phyloP scores from a whole-genome alignment of 768 basidiomycete genomes.

The Tubosaeta sp. region DNA sequence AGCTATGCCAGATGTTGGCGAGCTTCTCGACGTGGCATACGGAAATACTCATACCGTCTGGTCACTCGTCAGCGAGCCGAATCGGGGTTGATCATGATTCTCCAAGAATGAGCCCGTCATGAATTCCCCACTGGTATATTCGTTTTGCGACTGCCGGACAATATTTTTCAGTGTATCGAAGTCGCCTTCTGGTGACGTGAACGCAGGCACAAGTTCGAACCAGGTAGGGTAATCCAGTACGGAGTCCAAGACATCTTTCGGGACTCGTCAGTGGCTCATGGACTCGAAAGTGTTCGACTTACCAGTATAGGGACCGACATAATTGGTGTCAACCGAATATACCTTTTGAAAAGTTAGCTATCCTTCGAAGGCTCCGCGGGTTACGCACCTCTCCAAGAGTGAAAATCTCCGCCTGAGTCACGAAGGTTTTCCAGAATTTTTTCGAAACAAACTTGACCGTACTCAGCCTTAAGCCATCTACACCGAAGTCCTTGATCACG shows the following conservation, averaged over 20 bases:
- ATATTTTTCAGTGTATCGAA: constrained; percentile 28
- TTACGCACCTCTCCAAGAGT: constrained; percentile 46
- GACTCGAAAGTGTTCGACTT: constrained; percentile 7
- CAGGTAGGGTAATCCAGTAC: constrained; percentile 50
- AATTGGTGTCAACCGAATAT: constrained; percentile 37
- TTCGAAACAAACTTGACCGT: constrained; percentile 54
- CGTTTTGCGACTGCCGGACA: constrained; percentile 30
- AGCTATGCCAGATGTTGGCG: constrained; percentile 26
- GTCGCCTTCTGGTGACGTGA: constrained; percentile 32
- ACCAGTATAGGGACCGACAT: constrained; percentile 41
- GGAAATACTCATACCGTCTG: constrained; percentile 29
- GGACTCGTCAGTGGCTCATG: neutral
- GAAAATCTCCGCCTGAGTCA: constrained; percentile 44
- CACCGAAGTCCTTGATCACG: constrained; percentile 43
- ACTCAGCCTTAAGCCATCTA: constrained; percentile 57
- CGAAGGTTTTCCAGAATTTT: constrained; percentile 53
- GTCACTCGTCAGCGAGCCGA: constrained; percentile 41
- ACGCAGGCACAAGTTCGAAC: constrained; percentile 40
- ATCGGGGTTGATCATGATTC: constrained; percentile 53
- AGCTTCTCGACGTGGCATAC: no score
- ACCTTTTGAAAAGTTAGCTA: constrained; percentile 29
- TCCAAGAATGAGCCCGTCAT: constrained; percentile 47
- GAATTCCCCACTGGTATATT: constrained; percentile 39
- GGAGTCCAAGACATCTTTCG: constrained; percentile 38
- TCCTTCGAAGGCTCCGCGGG: constrained; percentile 27